Evolutionary conservation across 2,329 filamentous ascomycete genomes (phyloP).

Genomic region (Trichoderma harzianum): DNA sequence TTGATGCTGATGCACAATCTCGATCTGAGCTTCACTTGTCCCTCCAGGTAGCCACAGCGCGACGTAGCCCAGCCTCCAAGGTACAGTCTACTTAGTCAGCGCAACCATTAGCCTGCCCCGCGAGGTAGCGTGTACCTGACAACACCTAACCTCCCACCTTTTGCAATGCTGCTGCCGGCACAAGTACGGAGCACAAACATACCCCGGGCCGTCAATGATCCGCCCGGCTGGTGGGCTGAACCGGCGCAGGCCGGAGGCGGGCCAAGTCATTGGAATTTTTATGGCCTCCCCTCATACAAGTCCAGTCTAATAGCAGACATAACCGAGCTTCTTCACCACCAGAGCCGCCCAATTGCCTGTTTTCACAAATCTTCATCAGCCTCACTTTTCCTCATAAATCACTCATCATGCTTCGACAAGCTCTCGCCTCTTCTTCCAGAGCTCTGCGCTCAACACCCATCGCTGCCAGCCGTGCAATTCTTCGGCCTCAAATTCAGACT

Average conservation of each 20-base stretch:
- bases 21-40: slow-evolving; percentile 17
- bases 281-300: slow-evolving; percentile 4
- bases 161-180: neutral
- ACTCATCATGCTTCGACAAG: slow-evolving; percentile 45
- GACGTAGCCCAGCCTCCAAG: slow-evolving; percentile 12
- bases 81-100: neutral
- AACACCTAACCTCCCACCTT: neutral
- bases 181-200: neutral
- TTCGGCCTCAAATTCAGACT: slow-evolving; percentile 38
- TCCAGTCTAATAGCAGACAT: neutral
- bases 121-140: neutral
- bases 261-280: slow-evolving; percentile 10
- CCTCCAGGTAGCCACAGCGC: slow-evolving; percentile 38
- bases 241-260: slow-evolving; percentile 10
- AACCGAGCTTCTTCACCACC: neutral
- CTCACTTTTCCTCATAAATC: neutral
- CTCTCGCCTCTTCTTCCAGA: slow-evolving; percentile 42
- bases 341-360: neutral
- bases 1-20: slow-evolving; percentile 14
- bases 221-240: slow-evolving; percentile 10
- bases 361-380: neutral
- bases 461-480: slow-evolving; percentile 34
- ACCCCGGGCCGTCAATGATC: slow-evolving; percentile 20
- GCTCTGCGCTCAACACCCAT: slow-evolving; percentile 41
- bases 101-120: neutral